A percentile compares a stretch with the other conserved stretches of the same genome.
phyloP scores from a whole-genome alignment of 495 filamentous ascomycete genomes.

The Hyaloscypha hepaticicola region DNA sequence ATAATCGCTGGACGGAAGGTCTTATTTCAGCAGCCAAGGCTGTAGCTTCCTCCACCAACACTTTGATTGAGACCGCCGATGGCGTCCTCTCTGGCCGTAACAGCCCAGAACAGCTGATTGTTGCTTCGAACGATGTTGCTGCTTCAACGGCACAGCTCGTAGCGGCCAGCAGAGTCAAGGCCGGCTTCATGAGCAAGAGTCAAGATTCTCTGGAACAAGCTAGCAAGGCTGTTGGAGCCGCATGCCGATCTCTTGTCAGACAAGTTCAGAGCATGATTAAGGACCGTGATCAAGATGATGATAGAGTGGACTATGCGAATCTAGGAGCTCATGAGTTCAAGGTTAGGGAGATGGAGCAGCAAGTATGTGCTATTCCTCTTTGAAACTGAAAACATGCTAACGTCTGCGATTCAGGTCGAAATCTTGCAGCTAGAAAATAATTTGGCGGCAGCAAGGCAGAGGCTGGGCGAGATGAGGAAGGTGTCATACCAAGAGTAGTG shows the following conservation, averaged over 20 bases:
- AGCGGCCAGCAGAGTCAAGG: slow-evolving; percentile 93
- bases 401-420: slow-evolving; percentile 69
- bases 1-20: slow-evolving; percentile 95
- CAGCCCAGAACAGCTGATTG: slow-evolving; percentile 94
- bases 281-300: slow-evolving; percentile 77
- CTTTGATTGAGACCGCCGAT: slow-evolving; percentile 94
- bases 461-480: slow-evolving; percentile 98
- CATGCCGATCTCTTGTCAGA: slow-evolving; percentile 82
- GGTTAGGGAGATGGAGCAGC: slow-evolving; percentile 98
- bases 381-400: slow-evolving; percentile 22
- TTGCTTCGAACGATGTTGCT: slow-evolving; percentile 94
- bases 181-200: slow-evolving; percentile 93
- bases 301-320: slow-evolving; percentile 83
- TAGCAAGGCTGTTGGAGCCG: slow-evolving; percentile 87
- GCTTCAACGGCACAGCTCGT: slow-evolving; percentile 95
- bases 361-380: slow-evolving; percentile 54
- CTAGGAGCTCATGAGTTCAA: slow-evolving; percentile 95
- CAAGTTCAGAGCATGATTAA: slow-evolving; percentile 95
- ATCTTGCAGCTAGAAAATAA: slow-evolving; percentile 93
- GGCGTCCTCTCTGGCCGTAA: slow-evolving; percentile 90
- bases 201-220: slow-evolving; percentile 89
- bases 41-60: slow-evolving; percentile 88
- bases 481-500: slow-evolving; percentile 72
- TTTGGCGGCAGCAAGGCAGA: slow-evolving; percentile 73
- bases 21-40: slow-evolving; percentile 96